A percentile compares a stretch with the other conserved stretches of the same genome.
These are phyloP conservation scores for Calonectria montana DNA, from an alignment of 2,329 filamentous ascomycete species.

Conservation along the genomic window DNA sequence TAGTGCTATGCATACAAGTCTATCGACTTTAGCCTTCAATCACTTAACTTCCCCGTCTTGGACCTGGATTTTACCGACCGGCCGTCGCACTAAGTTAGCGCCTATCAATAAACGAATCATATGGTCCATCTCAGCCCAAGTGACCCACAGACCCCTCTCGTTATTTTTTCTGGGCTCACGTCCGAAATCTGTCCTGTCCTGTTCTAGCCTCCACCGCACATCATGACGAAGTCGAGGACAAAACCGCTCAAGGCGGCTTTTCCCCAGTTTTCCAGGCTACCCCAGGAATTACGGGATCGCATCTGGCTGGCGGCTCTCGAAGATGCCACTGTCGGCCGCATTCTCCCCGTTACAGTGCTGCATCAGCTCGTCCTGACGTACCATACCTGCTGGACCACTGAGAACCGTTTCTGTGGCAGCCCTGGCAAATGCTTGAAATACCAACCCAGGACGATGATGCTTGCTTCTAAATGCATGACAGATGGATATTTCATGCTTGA, in stretches of 20 bases:
- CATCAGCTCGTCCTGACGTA: not conserved
- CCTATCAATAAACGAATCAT: too few species aligned
- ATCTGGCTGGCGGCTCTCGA: not conserved
- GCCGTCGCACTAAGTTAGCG: too few species aligned
- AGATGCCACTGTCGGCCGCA: not conserved
- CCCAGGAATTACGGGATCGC: not conserved
- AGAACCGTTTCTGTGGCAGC: not conserved
- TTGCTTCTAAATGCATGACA: not conserved
- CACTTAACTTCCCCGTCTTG: too few species aligned
- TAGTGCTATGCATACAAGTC: too few species aligned
- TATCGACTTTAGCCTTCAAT: too few species aligned
- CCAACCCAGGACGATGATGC: not conserved
- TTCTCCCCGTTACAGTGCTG: not conserved
- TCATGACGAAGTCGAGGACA: not conserved
- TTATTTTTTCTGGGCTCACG: too few species aligned
- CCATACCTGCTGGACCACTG: not conserved
- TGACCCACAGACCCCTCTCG: too few species aligned
- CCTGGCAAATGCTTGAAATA: not conserved
- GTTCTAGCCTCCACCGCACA: not conserved
- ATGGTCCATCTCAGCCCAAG: too few species aligned
- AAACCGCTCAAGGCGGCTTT: not conserved
- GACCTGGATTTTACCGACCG: too few species aligned
- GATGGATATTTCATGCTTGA: not conserved
- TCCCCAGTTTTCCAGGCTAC: not conserved
- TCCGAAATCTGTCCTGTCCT: not conserved